Evolutionary conservation across 164 flowering plant genomes (phyloP).

Genomic region (Amborella trichopoda): DNA sequence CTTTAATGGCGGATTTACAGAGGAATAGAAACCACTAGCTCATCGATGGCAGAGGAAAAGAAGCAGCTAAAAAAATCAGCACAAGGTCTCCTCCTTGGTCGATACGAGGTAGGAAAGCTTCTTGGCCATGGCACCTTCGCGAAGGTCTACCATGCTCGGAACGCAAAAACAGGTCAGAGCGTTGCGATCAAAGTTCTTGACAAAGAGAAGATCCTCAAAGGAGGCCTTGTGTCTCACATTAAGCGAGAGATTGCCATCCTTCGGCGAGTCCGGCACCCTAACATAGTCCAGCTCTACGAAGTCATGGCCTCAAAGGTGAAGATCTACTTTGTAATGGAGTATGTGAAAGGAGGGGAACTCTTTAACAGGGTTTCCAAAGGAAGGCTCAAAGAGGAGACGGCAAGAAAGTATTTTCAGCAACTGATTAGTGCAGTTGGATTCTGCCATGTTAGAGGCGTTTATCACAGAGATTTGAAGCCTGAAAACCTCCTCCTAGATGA

Average conservation of each 20-base stretch:
- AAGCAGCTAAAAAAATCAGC: constrained; percentile 5
- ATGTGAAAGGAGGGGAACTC: constrained; percentile 24
- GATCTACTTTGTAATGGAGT: constrained; percentile 36
- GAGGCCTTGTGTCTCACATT: constrained; percentile 15
- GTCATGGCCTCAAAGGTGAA: constrained; percentile 32
- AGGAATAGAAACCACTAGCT: not conserved
- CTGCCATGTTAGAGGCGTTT: constrained; percentile 29
- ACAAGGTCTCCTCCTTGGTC: constrained; percentile 11
- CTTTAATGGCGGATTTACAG: constrained; percentile 1
- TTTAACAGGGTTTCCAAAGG: constrained; percentile 20
- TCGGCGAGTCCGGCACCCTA: constrained; percentile 26
- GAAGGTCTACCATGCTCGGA: constrained; percentile 16
- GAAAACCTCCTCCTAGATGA: constrained; percentile 22
- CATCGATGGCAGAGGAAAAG: constrained; percentile 3
- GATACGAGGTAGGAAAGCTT: constrained; percentile 17
- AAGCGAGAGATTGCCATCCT: constrained; percentile 20
- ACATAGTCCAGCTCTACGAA: constrained; percentile 26
- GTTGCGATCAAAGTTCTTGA: constrained; percentile 18
- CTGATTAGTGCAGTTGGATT: constrained; percentile 25
- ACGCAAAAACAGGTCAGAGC: constrained; percentile 8
- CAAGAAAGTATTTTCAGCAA: constrained; percentile 30
- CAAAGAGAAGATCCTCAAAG: constrained; percentile 22
- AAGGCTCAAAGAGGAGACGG: constrained; percentile 22
- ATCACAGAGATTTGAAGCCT: constrained; percentile 27
- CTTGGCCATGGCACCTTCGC: constrained; percentile 20